phyloP scores from a whole-genome alignment of 192 early-diverging fungal genomes.

The Rhizophagus clarus region DNA sequence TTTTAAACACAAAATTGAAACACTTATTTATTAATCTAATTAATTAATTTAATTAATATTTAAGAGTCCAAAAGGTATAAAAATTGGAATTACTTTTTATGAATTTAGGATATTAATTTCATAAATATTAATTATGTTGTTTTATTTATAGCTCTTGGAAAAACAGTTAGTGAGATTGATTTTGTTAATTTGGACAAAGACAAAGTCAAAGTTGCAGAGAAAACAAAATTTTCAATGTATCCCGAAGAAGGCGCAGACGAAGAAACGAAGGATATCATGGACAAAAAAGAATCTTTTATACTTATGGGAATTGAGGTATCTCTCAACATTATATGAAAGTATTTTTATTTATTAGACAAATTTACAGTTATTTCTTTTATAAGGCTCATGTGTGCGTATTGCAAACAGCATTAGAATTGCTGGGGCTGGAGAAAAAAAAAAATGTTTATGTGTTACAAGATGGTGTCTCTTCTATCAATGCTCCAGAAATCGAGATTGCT shows the following conservation, averaged over 20 bases:
- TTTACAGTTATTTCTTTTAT: background rate
- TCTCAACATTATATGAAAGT: background rate
- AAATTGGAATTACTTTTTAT: background rate
- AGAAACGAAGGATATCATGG: conserved; percentile 49
- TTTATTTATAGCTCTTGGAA: conserved; percentile 65
- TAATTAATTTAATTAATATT: background rate
- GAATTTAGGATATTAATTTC: too few relatives aligned
- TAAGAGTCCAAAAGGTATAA: conserved; percentile 59
- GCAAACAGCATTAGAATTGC: conserved; percentile 91
- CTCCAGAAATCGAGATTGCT: conserved; percentile 83
- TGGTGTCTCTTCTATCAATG: conserved; percentile 87
- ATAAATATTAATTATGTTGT: background rate
- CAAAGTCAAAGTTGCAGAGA: conserved; percentile 61
- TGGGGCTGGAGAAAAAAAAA: conserved; percentile 72
- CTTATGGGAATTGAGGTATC: conserved; percentile 89
- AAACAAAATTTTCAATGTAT: conserved; percentile 92
- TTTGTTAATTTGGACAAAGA: conserved; percentile 54
- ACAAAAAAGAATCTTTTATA: conserved; percentile 67
- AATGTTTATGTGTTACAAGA: conserved; percentile 91
- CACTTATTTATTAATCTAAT: background rate
- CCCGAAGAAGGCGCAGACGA: conserved; percentile 57
- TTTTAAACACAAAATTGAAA: background rate
- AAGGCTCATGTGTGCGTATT: conserved; percentile 92
- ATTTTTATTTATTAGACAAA: background rate
- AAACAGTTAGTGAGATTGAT: conserved; percentile 78